Base-by-base conservation (phyloP, 495 filamentous ascomycete genomes). In the Xylaria sp. region DNA sequence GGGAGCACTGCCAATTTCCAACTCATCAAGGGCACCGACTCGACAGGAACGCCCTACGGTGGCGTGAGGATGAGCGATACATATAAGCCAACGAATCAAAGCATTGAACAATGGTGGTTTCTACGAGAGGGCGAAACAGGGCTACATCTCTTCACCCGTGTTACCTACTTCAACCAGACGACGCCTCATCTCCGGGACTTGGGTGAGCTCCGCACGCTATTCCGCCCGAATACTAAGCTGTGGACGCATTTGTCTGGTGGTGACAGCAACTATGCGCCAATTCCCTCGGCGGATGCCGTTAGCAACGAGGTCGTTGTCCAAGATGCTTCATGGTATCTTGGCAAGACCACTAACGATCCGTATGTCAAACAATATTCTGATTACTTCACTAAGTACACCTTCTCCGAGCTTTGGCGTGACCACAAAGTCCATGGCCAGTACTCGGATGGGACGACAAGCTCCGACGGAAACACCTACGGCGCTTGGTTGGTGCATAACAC, bases 321-420 rank as follows among this genome's bases (percentile, higher is more conserved):
- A 73, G 87, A 89, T 73, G 86, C 88, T 6, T 86, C 87, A 0
- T 89, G 85, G 83, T 83, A 85, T 67, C 79, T 89, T 19, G 85
- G 83, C 50, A 85, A 85, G 59, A 82, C 84, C 0, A 80, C 84
- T 0, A 72, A 77, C 50, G 86, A 90, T 73, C 71, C 80, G 1
- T 89, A 89, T 72, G 83, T 85, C 14, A 72, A 78, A 6, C 80
- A 87, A 55, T 83, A 85, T 53, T 82, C 86, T 0, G 83, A 88
- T 62, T 90, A 88, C 70, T 89, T 89, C 61, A 89, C 87, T 21
- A 90, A 90, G 68, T 89, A 90, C 68, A 84, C 85, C 0, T 89
- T 89, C 61, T 76, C 81, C 0, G 84, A 84, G 48, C 75, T 82
- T 3, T 88, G 85, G 85, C 78, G 86, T 58, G 82, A 85, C 67